Evolutionary conservation across 2,329 filamentous ascomycete genomes (phyloP).

Genomic region (Claviceps humidiphila): DNA sequence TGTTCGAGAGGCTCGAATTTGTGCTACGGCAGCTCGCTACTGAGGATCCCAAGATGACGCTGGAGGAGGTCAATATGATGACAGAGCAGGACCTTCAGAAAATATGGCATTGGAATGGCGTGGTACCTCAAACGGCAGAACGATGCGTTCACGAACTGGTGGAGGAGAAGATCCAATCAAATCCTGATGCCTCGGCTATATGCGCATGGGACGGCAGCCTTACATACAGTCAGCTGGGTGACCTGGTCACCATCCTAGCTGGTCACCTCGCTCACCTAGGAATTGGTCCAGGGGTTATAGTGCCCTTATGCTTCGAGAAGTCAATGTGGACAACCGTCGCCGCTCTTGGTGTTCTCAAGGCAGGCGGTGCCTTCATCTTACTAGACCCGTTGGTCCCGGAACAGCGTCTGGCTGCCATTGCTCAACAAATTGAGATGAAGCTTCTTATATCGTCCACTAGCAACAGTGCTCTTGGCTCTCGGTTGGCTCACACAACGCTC

Average conservation of each 20-base stretch:
- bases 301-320: slow-evolving; percentile 38
- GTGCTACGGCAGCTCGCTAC: not conserved
- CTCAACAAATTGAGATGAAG: not conserved
- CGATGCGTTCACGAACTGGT: slow-evolving; percentile 35
- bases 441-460: not conserved
- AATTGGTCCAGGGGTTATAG: slow-evolving; percentile 15
- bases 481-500: not conserved
- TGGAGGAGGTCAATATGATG: not conserved
- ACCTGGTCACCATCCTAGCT: slow-evolving; percentile 28
- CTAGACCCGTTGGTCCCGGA: slow-evolving; percentile 33
- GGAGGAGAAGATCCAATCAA: slow-evolving; percentile 20
- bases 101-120: slow-evolving; percentile 34
- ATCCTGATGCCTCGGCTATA: slow-evolving; percentile 29
- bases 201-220: slow-evolving; percentile 36
- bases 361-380: slow-evolving; percentile 33
- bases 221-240: slow-evolving; percentile 32
- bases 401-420: slow-evolving; percentile 12
- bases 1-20: not conserved
- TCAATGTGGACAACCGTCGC: slow-evolving; percentile 32
- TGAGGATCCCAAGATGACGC: not conserved
- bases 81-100: slow-evolving; percentile 24
- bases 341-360: slow-evolving; percentile 33
- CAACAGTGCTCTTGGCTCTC: no score
- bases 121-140: slow-evolving; percentile 25
- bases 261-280: slow-evolving; percentile 24